Conservation (phyloP, 2,329 filamentous ascomycete species). For the Colletotrichum caudatum region DNA sequence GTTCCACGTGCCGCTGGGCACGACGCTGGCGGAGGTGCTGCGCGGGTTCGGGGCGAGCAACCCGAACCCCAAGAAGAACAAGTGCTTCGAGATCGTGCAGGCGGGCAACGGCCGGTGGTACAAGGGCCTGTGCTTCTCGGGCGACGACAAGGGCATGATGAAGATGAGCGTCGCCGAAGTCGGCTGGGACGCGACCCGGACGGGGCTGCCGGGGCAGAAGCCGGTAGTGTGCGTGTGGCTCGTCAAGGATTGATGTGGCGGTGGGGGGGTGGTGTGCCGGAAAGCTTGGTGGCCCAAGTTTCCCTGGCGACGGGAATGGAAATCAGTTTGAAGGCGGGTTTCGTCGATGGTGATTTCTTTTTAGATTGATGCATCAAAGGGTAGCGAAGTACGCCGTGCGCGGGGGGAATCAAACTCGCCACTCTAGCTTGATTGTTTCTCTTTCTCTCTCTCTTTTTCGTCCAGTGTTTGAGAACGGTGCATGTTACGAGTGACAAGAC, state of each 20-base stretch:
- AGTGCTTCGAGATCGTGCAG: constrained; percentile 67
- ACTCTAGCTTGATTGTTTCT: too few relatives aligned
- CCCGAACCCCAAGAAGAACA: constrained; percentile 63
- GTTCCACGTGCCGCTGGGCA: constrained; percentile 64
- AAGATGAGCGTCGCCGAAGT: constrained; percentile 65
- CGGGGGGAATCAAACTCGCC: too few relatives aligned
- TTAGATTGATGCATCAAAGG: too few relatives aligned
- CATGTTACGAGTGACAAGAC: too few relatives aligned
- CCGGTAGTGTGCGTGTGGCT: constrained; percentile 72
- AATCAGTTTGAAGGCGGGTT: not conserved
- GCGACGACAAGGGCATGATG: constrained; percentile 62
- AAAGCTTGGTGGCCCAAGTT: not conserved
- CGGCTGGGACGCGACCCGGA: constrained; percentile 68
- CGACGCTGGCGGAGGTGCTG: constrained; percentile 68
- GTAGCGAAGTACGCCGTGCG: too few relatives aligned
- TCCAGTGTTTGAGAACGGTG: too few relatives aligned
- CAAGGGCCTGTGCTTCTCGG: constrained; percentile 63
- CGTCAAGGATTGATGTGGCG: constrained; percentile 59
- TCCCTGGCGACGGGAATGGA: too few relatives aligned
- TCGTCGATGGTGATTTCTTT: too few relatives aligned
- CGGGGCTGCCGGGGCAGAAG: constrained; percentile 60
- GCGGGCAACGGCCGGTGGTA: constrained; percentile 71
- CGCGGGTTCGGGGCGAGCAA: constrained; percentile 69
- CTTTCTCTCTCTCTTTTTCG: too few relatives aligned
- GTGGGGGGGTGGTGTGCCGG: too few relatives aligned